Evolutionary conservation across 352 stramenopile genomes (phyloP).

Genomic region (Elongisporangium senticosum): DNA sequence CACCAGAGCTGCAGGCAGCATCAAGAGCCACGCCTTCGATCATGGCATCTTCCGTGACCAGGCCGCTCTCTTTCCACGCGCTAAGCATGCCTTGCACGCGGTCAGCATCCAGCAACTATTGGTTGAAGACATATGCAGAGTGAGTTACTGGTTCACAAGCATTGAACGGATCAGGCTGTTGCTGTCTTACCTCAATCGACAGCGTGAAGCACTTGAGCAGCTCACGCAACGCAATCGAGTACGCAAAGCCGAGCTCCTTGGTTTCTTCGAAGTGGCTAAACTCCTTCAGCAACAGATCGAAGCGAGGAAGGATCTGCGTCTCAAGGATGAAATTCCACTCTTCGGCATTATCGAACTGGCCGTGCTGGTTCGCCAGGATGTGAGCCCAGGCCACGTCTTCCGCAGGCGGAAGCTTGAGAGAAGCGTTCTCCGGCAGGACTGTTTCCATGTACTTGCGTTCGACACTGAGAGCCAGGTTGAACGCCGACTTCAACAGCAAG

Average conservation of each 20-base stretch:
- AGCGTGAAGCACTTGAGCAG: constrained; percentile 77
- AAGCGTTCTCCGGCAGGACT: constrained; percentile 35
- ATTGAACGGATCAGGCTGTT: background rate
- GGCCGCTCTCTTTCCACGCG: constrained; percentile 20
- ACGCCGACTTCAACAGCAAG: constrained; percentile 68
- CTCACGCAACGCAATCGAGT: constrained; percentile 72
- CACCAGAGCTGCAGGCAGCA: constrained; percentile 42
- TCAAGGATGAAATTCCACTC: constrained; percentile 80
- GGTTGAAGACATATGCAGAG: constrained; percentile 4
- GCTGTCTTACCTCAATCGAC: constrained; percentile 57
- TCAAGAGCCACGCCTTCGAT: constrained; percentile 52
- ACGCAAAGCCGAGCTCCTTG: constrained; percentile 72
- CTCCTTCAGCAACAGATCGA: constrained; percentile 54
- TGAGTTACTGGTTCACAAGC: background rate
- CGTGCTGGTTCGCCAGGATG: constrained; percentile 78
- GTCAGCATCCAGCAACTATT: constrained; percentile 45
- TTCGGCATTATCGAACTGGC: constrained; percentile 79
- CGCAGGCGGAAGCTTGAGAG: constrained; percentile 30
- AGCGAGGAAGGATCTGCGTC: constrained; percentile 70
- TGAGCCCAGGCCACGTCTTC: constrained; percentile 78
- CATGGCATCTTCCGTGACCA: constrained; percentile 21
- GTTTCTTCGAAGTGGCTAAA: constrained; percentile 55
- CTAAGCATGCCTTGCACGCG: constrained; percentile 34
- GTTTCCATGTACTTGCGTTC: constrained; percentile 79
- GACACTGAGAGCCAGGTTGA: constrained; percentile 75